Evolutionary conservation across 2,329 filamentous ascomycete species (phyloP).

Genomic region (Cryphonectria naterciae): DNA sequence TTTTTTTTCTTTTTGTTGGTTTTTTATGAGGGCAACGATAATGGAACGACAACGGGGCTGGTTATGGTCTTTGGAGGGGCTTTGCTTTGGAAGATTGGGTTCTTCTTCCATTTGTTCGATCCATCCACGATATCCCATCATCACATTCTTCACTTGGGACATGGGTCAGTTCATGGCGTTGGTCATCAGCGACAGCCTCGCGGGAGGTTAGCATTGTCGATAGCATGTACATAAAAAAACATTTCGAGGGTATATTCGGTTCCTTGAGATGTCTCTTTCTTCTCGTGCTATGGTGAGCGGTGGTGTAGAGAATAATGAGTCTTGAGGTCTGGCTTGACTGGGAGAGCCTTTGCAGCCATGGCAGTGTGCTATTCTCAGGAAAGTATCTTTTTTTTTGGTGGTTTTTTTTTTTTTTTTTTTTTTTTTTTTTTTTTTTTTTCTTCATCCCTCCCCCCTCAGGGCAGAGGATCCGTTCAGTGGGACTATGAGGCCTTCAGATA

Average conservation of each 20-base stretch:
- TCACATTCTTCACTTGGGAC: conserved; percentile 8
- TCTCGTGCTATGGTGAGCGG: not conserved
- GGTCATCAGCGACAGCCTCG: not conserved
- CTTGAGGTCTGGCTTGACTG: not conserved
- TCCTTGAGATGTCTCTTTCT: not conserved
- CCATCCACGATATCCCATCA: not conserved
- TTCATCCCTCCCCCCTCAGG: too few species aligned
- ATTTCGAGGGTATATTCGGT: not conserved
- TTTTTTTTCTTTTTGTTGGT: too few species aligned
- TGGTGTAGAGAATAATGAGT: too few species aligned
- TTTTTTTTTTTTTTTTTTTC: too few species aligned
- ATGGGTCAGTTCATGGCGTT: conserved; percentile 23
- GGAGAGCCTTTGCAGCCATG: not conserved
- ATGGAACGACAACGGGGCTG: not conserved
- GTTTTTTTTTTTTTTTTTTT: too few species aligned
- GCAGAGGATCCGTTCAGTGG: too few species aligned
- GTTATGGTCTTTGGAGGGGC: not conserved
- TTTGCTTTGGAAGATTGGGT: not conserved
- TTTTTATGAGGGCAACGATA: not conserved
- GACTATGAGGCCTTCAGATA: too few species aligned
- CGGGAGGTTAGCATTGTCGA: conserved; percentile 21
- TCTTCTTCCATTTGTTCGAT: conserved; percentile 10
- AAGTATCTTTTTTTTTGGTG: too few species aligned
- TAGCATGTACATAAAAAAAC: conserved; percentile 21
- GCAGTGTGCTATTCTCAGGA: too few species aligned